Base-by-base conservation (phyloP, 2,329 filamentous ascomycete species). In the Colletotrichum sp. region DNA sequence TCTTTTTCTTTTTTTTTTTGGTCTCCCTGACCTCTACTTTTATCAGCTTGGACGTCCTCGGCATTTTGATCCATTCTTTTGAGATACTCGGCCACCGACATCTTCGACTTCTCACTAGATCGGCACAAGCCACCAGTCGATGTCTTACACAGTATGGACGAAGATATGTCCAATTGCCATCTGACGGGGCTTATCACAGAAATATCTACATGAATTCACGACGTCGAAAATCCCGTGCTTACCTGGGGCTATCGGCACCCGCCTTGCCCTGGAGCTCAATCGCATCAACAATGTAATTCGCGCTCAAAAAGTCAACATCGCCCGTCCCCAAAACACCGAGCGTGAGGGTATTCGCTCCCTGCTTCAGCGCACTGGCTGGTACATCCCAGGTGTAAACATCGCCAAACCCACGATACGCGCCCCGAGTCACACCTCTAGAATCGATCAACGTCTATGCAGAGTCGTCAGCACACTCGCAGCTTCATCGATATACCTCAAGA, bases 351-450 rank as follows among this genome's bases (percentile, higher is more conserved):
- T 92, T 92, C 1, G 80, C 80, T 0, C 90, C 91, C 38, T 83
- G 84, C 7, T 87, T 84, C 66, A 92, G 82, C 4, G 85, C 89
- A 3, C 88, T 88, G 2, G 85, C 82, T 0, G 90, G 89, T 28
- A 92, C 84, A 4, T 81, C 81, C 77, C 88, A 89, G 55, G 89
- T 85, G 76, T 92, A 92, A 4, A 91, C 85, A 61, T 92, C 89
- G 0, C 90, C 90, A 34, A 85, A 86, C 0, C 90, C 90, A 3
- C 89, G 85, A 78, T 92, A 92, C 1, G 89, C 89, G 16, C 90
- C 91, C 61, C 90, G 83, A 1, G 91, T 92, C 4, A 92, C 86
- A 4, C 90, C 91, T 15, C 90, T 84, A 6, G 88, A 90, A 77
- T 92, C 87, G 64, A 92, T 89, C 78, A 89, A 5, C 2, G 32